A percentile compares a stretch with the other conserved stretches of the same genome.
Conservation (phyloP, 2,329 filamentous ascomycete genomes). For the Hypoxylon sp. region DNA sequence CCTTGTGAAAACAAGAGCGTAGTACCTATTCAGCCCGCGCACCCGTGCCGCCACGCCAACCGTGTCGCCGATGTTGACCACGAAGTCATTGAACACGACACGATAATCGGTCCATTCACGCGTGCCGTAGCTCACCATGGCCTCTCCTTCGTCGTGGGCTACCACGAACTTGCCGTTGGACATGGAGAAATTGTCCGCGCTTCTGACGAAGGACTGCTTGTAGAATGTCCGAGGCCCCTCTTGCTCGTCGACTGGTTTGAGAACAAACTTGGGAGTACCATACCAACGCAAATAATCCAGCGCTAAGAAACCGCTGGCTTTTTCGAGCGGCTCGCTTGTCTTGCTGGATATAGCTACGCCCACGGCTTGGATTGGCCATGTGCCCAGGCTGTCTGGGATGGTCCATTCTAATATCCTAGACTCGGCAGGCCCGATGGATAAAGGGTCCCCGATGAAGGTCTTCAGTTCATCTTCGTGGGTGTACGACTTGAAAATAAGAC, state of each 20-base stretch:
- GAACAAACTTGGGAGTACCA: slow-evolving; percentile 37
- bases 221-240: slow-evolving; percentile 46
- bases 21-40: slow-evolving; percentile 53
- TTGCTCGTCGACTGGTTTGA: slow-evolving; percentile 14
- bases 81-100: slow-evolving; percentile 43
- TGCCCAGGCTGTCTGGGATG: slow-evolving; percentile 45
- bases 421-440: slow-evolving; percentile 27
- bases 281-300: slow-evolving; percentile 47
- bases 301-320: slow-evolving; percentile 38
- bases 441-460: neutral
- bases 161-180: slow-evolving; percentile 45
- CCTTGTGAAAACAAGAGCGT: slow-evolving; percentile 47
- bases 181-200: slow-evolving; percentile 45
- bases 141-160: slow-evolving; percentile 53
- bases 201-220: slow-evolving; percentile 51
- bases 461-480: slow-evolving; percentile 29
- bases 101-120: slow-evolving; percentile 54
- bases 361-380: slow-evolving; percentile 49
- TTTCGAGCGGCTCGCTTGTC: neutral
- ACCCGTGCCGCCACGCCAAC: slow-evolving; percentile 51
- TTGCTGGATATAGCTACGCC: slow-evolving; percentile 41
- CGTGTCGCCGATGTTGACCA: slow-evolving; percentile 47
- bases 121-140: slow-evolving; percentile 53
- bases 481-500: slow-evolving; percentile 31
- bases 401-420: slow-evolving; percentile 41